Conservation (phyloP, 169 alveolate genomes). For the Plasmodium berghei region DNA sequence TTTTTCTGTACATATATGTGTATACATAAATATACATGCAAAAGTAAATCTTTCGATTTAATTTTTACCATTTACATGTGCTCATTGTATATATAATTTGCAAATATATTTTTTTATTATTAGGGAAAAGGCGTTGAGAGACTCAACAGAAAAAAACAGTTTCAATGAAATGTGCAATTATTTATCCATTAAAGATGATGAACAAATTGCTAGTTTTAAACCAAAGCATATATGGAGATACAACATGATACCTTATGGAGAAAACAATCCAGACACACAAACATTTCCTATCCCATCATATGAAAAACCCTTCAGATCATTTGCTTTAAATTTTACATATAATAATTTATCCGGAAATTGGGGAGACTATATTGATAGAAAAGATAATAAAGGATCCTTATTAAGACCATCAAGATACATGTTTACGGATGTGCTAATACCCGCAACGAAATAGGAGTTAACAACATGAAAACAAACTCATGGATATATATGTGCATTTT, state of each 20-base stretch:
- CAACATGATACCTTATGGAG: conserved; percentile 90
- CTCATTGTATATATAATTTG: not conserved
- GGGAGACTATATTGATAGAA: conserved; percentile 91
- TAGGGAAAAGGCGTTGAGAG: conserved; percentile 82
- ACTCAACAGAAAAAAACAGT: conserved; percentile 81
- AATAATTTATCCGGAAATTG: conserved; percentile 91
- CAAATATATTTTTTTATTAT: conserved; percentile 5
- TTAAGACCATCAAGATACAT: conserved; percentile 89
- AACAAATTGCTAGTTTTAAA: conserved; percentile 79
- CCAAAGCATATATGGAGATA: conserved; percentile 80
- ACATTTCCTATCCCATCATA: conserved; percentile 87
- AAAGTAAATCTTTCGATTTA: not conserved
- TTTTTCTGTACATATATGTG: not conserved
- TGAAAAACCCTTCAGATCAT: conserved; percentile 89
- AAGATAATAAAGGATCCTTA: conserved; percentile 89
- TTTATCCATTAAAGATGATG: conserved; percentile 78
- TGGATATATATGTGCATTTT: conserved; percentile 7
- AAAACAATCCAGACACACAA: conserved; percentile 85
- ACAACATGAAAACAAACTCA: not conserved
- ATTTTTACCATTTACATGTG: not conserved
- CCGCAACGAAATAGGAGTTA: conserved; percentile 81
- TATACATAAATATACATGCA: not conserved
- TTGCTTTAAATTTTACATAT: conserved; percentile 90
- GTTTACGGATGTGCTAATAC: conserved; percentile 89
- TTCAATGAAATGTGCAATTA: conserved; percentile 81